phyloP scores from a whole-genome alignment of 352 stramenopile genomes.

The Halophytophthora batemanensis region DNA sequence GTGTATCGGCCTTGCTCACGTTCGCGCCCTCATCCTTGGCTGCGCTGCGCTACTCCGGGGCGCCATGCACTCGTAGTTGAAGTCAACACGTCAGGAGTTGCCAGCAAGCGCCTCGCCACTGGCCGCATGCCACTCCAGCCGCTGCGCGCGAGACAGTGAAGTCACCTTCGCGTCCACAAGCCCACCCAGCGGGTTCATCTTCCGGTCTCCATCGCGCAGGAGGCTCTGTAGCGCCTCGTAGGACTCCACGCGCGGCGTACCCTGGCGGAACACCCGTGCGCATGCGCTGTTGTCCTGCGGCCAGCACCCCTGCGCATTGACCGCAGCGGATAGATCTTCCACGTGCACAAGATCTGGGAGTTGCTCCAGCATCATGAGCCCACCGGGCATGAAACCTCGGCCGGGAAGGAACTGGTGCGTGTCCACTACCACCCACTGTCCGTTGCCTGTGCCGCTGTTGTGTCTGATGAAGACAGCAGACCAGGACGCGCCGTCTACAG shows the following conservation, averaged over 20 bases:
- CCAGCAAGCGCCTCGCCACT: slow-evolving; percentile 39
- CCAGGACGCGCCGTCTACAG: slow-evolving; percentile 45
- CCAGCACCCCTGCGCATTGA: slow-evolving; percentile 71
- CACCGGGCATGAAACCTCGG: slow-evolving; percentile 35
- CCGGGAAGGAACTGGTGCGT: slow-evolving; percentile 45
- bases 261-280: slow-evolving; percentile 52
- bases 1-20: too few species aligned
- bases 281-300: slow-evolving; percentile 72
- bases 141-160: slow-evolving; percentile 23
- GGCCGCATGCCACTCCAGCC: slow-evolving; percentile 48
- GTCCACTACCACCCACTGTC: slow-evolving; percentile 85
- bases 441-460: slow-evolving; percentile 83
- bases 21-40: too few species aligned
- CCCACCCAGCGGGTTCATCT: slow-evolving; percentile 40
- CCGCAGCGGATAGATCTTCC: slow-evolving; percentile 45
- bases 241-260: slow-evolving; percentile 38
- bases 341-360: slow-evolving; percentile 53
- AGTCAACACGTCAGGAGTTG: slow-evolving; percentile 39
- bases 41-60: slow-evolving; percentile 1
- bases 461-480: slow-evolving; percentile 39
- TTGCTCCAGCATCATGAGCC: slow-evolving; percentile 72
- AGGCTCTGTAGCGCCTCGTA: slow-evolving; percentile 59
- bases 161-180: slow-evolving; percentile 82
- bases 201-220: slow-evolving; percentile 68
- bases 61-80: slow-evolving; percentile 38